Conservation (phyloP, 179 eudicot species). For the Beta lomatogona region DNA sequence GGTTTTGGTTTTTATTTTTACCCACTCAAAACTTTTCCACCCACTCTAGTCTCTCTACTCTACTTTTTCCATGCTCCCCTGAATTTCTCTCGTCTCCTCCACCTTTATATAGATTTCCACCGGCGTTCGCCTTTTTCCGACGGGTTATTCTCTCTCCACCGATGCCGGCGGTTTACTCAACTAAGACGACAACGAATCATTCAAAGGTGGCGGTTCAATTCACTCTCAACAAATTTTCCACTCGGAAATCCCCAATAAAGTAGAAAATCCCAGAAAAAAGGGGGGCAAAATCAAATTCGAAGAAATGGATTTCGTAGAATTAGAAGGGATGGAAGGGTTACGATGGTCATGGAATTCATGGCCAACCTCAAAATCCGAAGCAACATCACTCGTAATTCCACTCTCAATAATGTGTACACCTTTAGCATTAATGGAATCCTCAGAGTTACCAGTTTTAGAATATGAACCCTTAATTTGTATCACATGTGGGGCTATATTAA, state of each 20-base stretch:
- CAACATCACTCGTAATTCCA: conserved; percentile 60
- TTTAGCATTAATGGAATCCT: conserved; percentile 47
- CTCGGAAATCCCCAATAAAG: neutral
- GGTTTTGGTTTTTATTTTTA: too few species aligned
- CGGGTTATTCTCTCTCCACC: neutral
- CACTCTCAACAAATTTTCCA: neutral
- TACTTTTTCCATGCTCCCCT: neutral
- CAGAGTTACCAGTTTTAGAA: conserved; percentile 71
- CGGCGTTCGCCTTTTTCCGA: neutral
- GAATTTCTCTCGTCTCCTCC: too few species aligned
- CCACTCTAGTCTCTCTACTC: too few species aligned
- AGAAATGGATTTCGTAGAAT: conserved; percentile 71
- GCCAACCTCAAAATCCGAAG: conserved; percentile 69
- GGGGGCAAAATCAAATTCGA: neutral
- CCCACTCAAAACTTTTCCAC: too few species aligned
- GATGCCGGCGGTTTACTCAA: conserved; percentile 1
- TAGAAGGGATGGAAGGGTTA: conserved; percentile 89
- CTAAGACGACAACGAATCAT: neutral
- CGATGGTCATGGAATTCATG: conserved; percentile 99
- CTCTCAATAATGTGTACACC: conserved; percentile 82
- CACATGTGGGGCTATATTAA: conserved; percentile 66
- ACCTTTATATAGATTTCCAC: neutral
- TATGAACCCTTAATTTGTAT: conserved; percentile 79
- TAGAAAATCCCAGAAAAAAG: neutral
- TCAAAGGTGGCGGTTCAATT: neutral